These are phyloP conservation scores for Penicillium dipodomyicola DNA, from an alignment of 495 filamentous ascomycete species.

Conservation along the genomic window DNA sequence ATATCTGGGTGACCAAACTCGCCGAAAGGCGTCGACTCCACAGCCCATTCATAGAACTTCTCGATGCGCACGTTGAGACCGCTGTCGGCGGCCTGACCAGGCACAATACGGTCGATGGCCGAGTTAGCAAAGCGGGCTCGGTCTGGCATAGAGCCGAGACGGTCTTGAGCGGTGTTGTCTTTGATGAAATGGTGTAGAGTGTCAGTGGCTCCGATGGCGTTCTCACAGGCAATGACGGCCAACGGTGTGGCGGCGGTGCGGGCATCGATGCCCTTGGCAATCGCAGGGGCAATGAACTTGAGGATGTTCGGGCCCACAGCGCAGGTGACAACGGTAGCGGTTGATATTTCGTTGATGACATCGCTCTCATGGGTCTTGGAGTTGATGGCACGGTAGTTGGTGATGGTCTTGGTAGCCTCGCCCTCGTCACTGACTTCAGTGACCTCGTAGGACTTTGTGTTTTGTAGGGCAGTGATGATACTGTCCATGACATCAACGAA, in stretches of 20 bases:
- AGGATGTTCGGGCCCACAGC: constrained; percentile 95
- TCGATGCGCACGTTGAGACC: constrained; percentile 93
- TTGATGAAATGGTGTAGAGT: constrained; percentile 78
- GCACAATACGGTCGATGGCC: constrained; percentile 96
- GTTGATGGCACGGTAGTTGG: constrained; percentile 95
- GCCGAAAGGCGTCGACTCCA: constrained; percentile 79
- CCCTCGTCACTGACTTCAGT: constrained; percentile 89
- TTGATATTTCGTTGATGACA: constrained; percentile 78
- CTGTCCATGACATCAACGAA: constrained; percentile 89
- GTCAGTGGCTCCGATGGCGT: constrained; percentile 89
- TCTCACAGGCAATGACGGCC: constrained; percentile 96
- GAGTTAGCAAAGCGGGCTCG: constrained; percentile 89
- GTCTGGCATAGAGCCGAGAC: constrained; percentile 57
- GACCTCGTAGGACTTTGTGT: constrained; percentile 74
- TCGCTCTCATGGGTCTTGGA: constrained; percentile 77
- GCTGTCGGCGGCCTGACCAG: constrained; percentile 71
- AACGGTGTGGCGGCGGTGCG: constrained; percentile 70
- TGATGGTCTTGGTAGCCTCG: constrained; percentile 76
- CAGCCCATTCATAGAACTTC: constrained; percentile 98
- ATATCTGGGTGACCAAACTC: constrained; percentile 65
- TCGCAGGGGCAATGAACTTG: constrained; percentile 89
- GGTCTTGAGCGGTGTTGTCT: constrained; percentile 60
- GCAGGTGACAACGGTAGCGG: constrained; percentile 88
- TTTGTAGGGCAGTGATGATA: constrained; percentile 74
- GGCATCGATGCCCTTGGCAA: constrained; percentile 83